Conservation (phyloP, 176 grass and related monocot species). For the Aegilops bicornis region DNA sequence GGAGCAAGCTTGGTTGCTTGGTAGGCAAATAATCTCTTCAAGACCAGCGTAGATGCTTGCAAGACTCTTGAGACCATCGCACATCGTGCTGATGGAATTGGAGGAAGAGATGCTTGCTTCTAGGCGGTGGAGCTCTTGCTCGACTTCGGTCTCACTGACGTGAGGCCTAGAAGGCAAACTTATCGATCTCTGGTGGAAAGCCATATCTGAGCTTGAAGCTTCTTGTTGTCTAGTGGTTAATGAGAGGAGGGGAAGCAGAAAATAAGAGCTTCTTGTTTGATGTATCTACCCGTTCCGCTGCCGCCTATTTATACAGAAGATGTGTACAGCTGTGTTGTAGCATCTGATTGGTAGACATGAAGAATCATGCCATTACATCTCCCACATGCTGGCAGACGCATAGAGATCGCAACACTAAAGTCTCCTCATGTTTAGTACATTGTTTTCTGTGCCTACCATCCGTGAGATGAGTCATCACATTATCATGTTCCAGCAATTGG, state of each 20-base stretch:
- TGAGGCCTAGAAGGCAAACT: slow-evolving; percentile 29
- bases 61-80: slow-evolving; percentile 4
- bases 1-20: slow-evolving; percentile 30
- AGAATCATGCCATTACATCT: neutral
- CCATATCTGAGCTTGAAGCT: neutral
- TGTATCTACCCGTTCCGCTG: neutral
- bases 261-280: neutral
- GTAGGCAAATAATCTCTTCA: slow-evolving; percentile 31
- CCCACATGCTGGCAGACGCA: neutral
- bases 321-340: neutral
- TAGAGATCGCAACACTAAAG: neutral
- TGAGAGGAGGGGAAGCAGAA: neutral
- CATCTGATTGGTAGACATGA: neutral
- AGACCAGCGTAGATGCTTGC: slow-evolving; percentile 22
- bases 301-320: slow-evolving; percentile 4
- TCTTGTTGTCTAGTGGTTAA: neutral
- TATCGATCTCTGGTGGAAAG: slow-evolving; percentile 16
- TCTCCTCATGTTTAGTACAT: neutral
- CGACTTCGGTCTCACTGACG: neutral
- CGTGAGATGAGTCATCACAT: neutral
- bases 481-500: neutral
- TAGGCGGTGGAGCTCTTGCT: slow-evolving; percentile 5
- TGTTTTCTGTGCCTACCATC: neutral
- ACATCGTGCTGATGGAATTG: neutral
- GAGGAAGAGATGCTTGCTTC: slow-evolving; percentile 17